Evolutionary conservation across 345 rosid genomes (phyloP).

Genomic region (Sonneratia caseolaris): DNA sequence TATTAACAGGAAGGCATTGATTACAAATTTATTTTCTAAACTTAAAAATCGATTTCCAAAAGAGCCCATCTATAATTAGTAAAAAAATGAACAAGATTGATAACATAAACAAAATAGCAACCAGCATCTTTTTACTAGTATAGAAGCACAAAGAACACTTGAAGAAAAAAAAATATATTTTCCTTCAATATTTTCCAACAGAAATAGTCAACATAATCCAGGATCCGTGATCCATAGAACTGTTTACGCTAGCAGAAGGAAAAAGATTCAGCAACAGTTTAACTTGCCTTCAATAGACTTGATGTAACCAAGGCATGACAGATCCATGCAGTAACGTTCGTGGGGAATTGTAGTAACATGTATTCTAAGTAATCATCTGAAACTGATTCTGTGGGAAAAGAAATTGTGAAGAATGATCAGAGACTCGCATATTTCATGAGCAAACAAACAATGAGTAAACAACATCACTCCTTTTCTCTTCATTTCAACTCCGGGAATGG

Average conservation of each 20-base stretch:
- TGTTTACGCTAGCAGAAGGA: not conserved
- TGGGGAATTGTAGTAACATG: conserved; percentile 87
- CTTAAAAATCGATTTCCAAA: not conserved
- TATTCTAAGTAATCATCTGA: conserved; percentile 90
- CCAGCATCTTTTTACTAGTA: not conserved
- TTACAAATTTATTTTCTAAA: not conserved
- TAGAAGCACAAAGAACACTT: not conserved
- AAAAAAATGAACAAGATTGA: not conserved
- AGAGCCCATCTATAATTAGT: not conserved
- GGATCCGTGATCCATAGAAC: not conserved
- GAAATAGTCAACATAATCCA: not conserved
- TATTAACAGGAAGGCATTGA: not conserved
- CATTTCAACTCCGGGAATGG: not conserved
- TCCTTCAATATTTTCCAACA: not conserved
- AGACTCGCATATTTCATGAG: not conserved
- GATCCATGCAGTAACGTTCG: conserved; percentile 93
- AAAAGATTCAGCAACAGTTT: not conserved
- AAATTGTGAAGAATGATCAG: conserved; percentile 2
- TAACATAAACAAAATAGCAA: not conserved
- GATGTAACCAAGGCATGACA: conserved; percentile 88
- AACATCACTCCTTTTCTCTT: not conserved
- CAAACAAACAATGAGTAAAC: conserved; percentile 2
- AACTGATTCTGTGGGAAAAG: conserved; percentile 55
- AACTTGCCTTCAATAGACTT: conserved; percentile 91
- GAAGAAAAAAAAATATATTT: not conserved